These are phyloP conservation scores for Triangularia setosa DNA, from an alignment of 2,329 filamentous ascomycete genomes.

Conservation along the genomic window DNA sequence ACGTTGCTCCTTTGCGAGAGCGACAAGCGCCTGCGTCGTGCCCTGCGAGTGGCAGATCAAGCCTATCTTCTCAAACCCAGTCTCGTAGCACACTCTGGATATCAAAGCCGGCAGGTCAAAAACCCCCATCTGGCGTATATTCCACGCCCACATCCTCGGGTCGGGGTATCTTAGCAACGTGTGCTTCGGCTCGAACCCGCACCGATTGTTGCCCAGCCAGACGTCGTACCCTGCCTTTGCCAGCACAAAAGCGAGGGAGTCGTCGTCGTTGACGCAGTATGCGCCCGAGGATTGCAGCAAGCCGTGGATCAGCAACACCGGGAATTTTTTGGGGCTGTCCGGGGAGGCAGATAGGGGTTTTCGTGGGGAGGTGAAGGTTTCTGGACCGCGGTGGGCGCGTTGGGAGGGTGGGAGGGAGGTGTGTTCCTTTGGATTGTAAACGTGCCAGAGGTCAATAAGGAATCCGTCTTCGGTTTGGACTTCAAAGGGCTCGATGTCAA, in stretches of 20 bases:
- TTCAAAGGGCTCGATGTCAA: constrained; percentile 77
- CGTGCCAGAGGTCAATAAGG: constrained; percentile 82
- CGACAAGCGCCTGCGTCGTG: constrained; percentile 82
- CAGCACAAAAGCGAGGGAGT: constrained; percentile 85
- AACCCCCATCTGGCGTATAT: constrained; percentile 89
- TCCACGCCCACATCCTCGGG: constrained; percentile 95
- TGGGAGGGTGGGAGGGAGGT: constrained; percentile 46
- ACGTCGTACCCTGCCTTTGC: constrained; percentile 92
- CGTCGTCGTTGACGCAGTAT: constrained; percentile 86
- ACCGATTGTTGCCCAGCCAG: constrained; percentile 92
- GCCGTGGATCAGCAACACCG: constrained; percentile 82
- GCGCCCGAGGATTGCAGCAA: constrained; percentile 83
- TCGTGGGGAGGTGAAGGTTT: constrained; percentile 50
- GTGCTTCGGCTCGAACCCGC: constrained; percentile 78
- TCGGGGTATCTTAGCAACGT: constrained; percentile 66
- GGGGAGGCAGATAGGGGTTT: constrained; percentile 28
- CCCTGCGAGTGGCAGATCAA: constrained; percentile 88
- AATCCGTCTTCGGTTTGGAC: constrained; percentile 95
- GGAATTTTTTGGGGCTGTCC: constrained; percentile 61
- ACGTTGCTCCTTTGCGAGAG: constrained; percentile 82
- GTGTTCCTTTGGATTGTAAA: constrained; percentile 79
- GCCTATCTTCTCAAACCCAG: constrained; percentile 76
- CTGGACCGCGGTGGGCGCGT: constrained; percentile 53
- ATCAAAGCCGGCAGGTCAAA: constrained; percentile 80
- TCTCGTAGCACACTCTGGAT: constrained; percentile 75